A percentile compares a stretch with the other conserved stretches of the same genome.
Conservation (phyloP, 352 stramenopile species). For the Chrysophaeum taylorii region DNA sequence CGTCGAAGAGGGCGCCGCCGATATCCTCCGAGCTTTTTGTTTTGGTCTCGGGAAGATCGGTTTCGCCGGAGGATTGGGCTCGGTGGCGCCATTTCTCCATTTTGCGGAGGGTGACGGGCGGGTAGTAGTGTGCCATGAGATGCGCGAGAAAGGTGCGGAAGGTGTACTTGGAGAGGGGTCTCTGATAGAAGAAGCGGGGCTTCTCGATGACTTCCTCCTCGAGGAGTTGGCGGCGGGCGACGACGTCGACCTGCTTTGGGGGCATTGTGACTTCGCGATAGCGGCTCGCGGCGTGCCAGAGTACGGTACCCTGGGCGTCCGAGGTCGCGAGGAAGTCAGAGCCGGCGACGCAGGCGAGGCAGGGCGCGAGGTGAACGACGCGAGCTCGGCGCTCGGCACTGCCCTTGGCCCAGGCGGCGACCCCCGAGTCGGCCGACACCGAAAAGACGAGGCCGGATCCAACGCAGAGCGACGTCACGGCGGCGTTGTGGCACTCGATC, state of each 20-base stretch:
- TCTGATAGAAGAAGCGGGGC: conserved; percentile 3
- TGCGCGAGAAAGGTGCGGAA: background rate
- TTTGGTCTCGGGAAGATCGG: no score
- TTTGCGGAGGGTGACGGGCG: background rate
- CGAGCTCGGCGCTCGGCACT: no score
- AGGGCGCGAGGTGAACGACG: background rate
- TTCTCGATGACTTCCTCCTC: conserved; percentile 11
- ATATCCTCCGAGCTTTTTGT: no score
- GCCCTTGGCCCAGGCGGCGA: conserved; percentile 6
- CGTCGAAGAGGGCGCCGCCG: no score
- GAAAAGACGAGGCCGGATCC: background rate
- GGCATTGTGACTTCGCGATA: background rate
- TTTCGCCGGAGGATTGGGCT: no score
- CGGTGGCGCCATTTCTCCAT: no score
- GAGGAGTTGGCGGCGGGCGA: no score
- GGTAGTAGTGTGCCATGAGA: conserved; percentile 9
- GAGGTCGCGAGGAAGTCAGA: background rate
- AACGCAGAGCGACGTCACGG: background rate
- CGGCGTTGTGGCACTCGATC: background rate
- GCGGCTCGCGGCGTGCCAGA: background rate
- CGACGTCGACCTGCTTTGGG: no score
- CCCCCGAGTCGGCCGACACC: background rate
- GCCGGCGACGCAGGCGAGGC: background rate
- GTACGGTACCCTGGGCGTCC: background rate
- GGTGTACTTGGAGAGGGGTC: background rate